phyloP scores from a whole-genome alignment of 805 yeast species.

The Ascoidea tarda region DNA sequence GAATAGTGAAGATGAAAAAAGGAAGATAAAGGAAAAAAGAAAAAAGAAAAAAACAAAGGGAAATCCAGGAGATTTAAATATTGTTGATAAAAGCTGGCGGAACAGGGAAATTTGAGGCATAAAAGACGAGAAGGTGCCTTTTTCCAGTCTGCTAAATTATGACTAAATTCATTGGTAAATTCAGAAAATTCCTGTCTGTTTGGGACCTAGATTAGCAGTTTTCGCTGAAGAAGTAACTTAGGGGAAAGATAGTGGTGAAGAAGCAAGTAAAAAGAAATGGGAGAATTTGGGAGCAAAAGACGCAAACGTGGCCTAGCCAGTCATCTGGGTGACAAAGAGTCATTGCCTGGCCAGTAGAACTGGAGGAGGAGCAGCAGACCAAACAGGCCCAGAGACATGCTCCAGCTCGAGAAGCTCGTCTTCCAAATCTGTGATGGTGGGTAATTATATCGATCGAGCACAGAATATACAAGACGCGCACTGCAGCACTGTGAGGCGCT shows the following conservation, averaged over 20 bases:
- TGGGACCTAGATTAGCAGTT: neutral
- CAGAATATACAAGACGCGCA: neutral
- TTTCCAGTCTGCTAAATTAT: too few relatives aligned
- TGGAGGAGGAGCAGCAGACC: neutral
- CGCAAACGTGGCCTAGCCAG: neutral
- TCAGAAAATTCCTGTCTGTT: neutral
- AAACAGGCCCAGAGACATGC: too few relatives aligned
- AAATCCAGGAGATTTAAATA: neutral
- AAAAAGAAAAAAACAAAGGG: neutral
- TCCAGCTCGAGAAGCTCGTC: neutral
- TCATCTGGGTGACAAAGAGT: neutral
- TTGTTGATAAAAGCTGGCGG: neutral
- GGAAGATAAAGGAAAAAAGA: too few relatives aligned
- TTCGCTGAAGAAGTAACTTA: neutral
- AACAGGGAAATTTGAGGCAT: neutral
- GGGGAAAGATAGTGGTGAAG: neutral
- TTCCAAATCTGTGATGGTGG: neutral
- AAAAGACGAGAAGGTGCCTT: too few relatives aligned
- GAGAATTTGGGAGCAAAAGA: too few relatives aligned
- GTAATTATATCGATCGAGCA: too few relatives aligned
- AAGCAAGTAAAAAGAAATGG: neutral
- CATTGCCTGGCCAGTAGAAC: neutral
- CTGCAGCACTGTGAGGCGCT: too few relatives aligned
- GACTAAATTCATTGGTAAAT: neutral
- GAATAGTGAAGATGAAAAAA: neutral